Base-by-base conservation (phyloP, 140 eudicot species). In the Flaveria floridana region DNA sequence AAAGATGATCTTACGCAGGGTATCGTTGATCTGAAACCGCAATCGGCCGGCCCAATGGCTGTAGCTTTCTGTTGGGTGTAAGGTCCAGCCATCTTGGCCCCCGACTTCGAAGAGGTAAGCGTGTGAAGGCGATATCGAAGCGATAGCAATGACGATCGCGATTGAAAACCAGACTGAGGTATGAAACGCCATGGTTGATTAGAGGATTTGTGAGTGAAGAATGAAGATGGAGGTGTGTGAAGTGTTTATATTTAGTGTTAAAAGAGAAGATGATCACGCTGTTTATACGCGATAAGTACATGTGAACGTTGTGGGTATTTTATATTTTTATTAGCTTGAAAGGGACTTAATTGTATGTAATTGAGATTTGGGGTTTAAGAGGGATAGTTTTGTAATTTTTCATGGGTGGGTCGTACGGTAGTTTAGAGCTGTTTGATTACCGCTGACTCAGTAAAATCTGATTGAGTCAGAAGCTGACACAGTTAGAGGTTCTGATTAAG, bases 21-120 rank as follows among this genome's bases (percentile, higher is more conserved):
- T 78, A 77, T 93, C 99, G 26, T 90, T 90, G 30, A 93, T 78
- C 56, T 76, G 76, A 80, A 93, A 93, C 47, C 99, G 70, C 79
- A 83, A 18, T 66, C 96, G 73, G 8, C 77, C 79, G 2, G 97
- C 64, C 97, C 97, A 93, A 7, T 21, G 77, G 34, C 44, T 75
- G 85, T 88, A 90, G 56, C 12, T 63, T 71, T 90, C 91, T 0
- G 89, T 66, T 56, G 97, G 97, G 76, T 84, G 70, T 7, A 73
- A 5, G 25, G 74, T 83, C 99, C 99, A 93, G 3, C 99, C 99
- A 59, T 79, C 76, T 44, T 57, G 81, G 28, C 94, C 97, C 42
- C 99, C 99, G 71, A 93, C 94, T 12, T 72, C 20, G 63, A 93
- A 88, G 65, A 74, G 82, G 16, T 7, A 21, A 52, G 85, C 89